Conservation (phyloP, 140 eudicot genomes). For the Artemisia princeps region DNA sequence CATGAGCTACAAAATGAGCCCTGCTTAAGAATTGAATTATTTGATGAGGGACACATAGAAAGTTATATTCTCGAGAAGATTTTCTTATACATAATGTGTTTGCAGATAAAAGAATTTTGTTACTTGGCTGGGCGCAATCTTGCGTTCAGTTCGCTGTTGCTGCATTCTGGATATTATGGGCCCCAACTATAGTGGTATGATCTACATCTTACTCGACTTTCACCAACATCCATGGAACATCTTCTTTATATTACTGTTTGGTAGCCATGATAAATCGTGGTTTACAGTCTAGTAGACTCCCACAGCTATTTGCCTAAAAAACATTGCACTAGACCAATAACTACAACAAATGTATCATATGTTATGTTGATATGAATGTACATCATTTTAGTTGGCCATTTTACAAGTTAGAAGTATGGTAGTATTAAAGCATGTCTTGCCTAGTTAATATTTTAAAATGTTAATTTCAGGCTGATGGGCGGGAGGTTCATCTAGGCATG, state of each 20-base stretch:
- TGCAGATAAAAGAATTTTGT: slow-evolving; percentile 84
- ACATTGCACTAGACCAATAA: background rate
- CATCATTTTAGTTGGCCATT: slow-evolving; percentile 4
- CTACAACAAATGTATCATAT: background rate
- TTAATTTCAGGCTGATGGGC: slow-evolving; percentile 75
- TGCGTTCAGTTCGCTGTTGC: slow-evolving; percentile 64
- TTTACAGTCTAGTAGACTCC: background rate
- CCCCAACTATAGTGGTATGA: slow-evolving; percentile 82
- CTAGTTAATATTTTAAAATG: background rate
- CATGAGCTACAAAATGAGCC: slow-evolving; percentile 4
- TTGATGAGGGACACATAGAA: background rate
- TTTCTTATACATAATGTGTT: background rate
- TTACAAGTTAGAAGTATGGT: background rate
- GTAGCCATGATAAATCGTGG: slow-evolving; percentile 1
- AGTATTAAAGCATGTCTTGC: background rate
- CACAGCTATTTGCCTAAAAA: background rate
- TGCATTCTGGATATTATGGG: slow-evolving; percentile 87
- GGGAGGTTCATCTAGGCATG: slow-evolving; percentile 67
- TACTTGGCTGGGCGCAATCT: slow-evolving; percentile 77
- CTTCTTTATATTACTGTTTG: background rate
- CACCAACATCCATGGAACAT: background rate
- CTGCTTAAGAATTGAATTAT: slow-evolving; percentile 12
- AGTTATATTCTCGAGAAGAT: background rate
- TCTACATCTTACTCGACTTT: slow-evolving; percentile 4
- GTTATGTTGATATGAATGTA: background rate